Evolutionary conservation across 345 rosid genomes (phyloP).

Genomic region (Syzygium jambos): DNA sequence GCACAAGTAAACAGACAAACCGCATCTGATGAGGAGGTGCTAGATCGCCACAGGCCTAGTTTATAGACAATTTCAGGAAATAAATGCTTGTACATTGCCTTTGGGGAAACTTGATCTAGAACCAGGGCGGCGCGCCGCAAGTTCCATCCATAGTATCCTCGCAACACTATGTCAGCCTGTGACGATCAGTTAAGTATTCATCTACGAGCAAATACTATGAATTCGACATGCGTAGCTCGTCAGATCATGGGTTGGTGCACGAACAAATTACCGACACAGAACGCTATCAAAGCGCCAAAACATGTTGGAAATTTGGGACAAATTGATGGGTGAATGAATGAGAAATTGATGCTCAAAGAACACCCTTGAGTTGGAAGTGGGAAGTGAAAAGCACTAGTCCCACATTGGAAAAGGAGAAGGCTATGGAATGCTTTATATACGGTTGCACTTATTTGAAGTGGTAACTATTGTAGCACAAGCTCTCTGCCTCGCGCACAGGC

Average conservation of each 20-base stretch:
- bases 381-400: too few relatives aligned
- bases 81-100: conserved; percentile 19
- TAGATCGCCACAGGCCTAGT: background rate
- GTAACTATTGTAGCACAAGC: too few relatives aligned
- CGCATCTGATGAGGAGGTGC: background rate
- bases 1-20: too few relatives aligned
- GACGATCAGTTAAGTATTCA: background rate
- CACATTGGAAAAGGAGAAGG: too few relatives aligned
- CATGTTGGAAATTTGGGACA: too few relatives aligned
- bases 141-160: conserved; percentile 96
- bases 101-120: conserved; percentile 76
- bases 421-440: too few relatives aligned
- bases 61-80: background rate
- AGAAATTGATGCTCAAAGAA: too few relatives aligned
- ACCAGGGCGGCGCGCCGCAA: conserved; percentile 78
- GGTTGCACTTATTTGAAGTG: too few relatives aligned
- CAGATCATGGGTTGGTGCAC: background rate
- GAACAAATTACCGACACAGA: background rate
- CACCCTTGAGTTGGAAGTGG: too few relatives aligned
- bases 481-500: too few relatives aligned
- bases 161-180: conserved; percentile 78
- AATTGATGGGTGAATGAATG: too few relatives aligned
- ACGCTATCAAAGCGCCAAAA: background rate
- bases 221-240: background rate
- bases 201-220: background rate